A percentile compares a stretch with the other conserved stretches of the same genome.
phyloP scores from a whole-genome alignment of 2,329 filamentous ascomycete species.

The Fusarium nelsonii region DNA sequence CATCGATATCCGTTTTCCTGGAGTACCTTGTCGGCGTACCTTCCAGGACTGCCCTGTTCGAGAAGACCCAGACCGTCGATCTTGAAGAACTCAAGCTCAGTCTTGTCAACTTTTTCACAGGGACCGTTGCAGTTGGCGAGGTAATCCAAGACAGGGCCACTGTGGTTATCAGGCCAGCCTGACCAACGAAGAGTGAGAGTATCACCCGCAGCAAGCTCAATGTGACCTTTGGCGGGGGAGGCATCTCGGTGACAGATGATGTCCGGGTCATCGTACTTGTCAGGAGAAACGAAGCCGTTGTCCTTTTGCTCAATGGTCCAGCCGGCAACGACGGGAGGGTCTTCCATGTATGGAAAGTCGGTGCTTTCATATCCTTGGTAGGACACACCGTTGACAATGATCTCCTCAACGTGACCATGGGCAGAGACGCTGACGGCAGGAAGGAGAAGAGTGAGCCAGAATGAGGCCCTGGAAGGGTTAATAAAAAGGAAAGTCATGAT shows the following conservation, averaged over 20 bases:
- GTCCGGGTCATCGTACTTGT: slow-evolving; percentile 55
- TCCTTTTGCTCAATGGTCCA: slow-evolving; percentile 59
- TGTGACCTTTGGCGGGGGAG: slow-evolving; percentile 55
- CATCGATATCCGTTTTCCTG: slow-evolving; percentile 64
- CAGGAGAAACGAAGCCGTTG: slow-evolving; percentile 63
- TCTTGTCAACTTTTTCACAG: slow-evolving; percentile 58
- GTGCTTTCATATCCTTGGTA: slow-evolving; percentile 58
- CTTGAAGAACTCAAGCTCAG: slow-evolving; percentile 60
- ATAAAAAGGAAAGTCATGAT: slow-evolving; percentile 25
- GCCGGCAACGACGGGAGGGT: slow-evolving; percentile 54
- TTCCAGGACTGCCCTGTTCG: slow-evolving; percentile 53
- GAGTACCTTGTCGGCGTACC: slow-evolving; percentile 59
- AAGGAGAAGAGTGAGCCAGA: slow-evolving; percentile 25
- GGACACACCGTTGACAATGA: slow-evolving; percentile 59
- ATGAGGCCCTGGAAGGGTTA: slow-evolving; percentile 9
- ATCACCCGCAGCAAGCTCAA: slow-evolving; percentile 59
- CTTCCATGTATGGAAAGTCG: slow-evolving; percentile 52
- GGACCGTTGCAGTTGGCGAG: slow-evolving; percentile 59
- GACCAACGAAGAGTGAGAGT: slow-evolving; percentile 62
- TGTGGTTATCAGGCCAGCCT: slow-evolving; percentile 63
- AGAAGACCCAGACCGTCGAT: slow-evolving; percentile 58
- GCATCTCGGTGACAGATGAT: slow-evolving; percentile 64
- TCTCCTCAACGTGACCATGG: slow-evolving; percentile 58
- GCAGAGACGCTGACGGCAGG: slow-evolving; percentile 44
- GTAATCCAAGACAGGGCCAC: slow-evolving; percentile 61